These are phyloP conservation scores for Cenococcum geophilum DNA, from an alignment of 495 filamentous ascomycete genomes.

Conservation along the genomic window DNA sequence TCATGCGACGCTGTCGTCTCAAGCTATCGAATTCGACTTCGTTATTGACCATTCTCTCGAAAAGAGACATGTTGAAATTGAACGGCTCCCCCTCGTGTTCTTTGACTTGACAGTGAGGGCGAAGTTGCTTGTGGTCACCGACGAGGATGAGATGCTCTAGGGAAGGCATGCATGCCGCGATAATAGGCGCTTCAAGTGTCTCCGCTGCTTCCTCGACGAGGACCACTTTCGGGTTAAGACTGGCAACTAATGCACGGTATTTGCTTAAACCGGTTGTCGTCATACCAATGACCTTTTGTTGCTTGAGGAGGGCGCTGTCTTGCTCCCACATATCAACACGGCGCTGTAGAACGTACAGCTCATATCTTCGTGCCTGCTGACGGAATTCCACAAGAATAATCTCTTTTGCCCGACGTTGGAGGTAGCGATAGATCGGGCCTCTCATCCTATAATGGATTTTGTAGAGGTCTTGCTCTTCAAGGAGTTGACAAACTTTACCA, in stretches of 20 bases:
- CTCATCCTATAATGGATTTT: constrained; percentile 48
- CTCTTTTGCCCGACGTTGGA: constrained; percentile 45
- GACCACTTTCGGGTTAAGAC: constrained; percentile 58
- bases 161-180: constrained; percentile 58
- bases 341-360: constrained; percentile 37
- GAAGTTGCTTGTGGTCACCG: constrained; percentile 70
- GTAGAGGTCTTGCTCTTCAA: constrained; percentile 48
- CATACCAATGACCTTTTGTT: constrained; percentile 61
- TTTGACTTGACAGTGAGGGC: constrained; percentile 52
- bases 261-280: constrained; percentile 86
- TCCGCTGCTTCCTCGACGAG: constrained; percentile 76
- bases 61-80: constrained; percentile 62
- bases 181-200: constrained; percentile 59
- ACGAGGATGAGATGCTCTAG: constrained; percentile 70
- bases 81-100: constrained; percentile 53
- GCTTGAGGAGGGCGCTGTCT: constrained; percentile 45
- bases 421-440: constrained; percentile 54
- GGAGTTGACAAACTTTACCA: constrained; percentile 36
- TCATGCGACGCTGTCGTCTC: constrained; percentile 62
- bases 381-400: constrained; percentile 44
- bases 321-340: constrained; percentile 54
- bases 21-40: constrained; percentile 57
- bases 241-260: constrained; percentile 67
- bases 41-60: constrained; percentile 72
- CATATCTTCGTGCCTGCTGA: constrained; percentile 42